Evolutionary conservation across 306 rosid genomes (phyloP).

Genomic region (Vachellia collinsii): DNA sequence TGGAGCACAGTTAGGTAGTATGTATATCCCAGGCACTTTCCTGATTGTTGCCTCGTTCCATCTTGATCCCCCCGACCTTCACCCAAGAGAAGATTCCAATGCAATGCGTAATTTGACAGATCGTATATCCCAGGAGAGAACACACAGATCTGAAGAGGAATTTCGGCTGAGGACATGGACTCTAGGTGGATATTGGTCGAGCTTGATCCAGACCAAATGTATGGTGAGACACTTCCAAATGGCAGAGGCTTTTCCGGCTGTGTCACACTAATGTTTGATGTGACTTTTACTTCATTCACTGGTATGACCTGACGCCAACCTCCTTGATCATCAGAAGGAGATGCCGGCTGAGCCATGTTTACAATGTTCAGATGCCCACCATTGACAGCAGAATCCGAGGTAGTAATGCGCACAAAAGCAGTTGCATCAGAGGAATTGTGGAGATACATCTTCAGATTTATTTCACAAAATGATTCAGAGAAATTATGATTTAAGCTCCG

Average conservation of each 20-base stretch:
- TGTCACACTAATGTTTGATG: conserved; percentile 54
- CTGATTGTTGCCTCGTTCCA: conserved; percentile 48
- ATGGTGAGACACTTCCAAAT: conserved; percentile 62
- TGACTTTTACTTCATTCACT: conserved; percentile 60
- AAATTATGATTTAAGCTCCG: conserved; percentile 72
- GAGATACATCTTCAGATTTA: conserved; percentile 73
- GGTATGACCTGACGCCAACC: conserved; percentile 85
- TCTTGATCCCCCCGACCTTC: conserved; percentile 41
- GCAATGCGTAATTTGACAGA: conserved; percentile 75
- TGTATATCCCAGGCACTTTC: conserved; percentile 83
- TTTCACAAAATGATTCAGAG: conserved; percentile 69
- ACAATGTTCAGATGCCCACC: conserved; percentile 38
- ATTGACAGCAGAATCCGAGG: conserved; percentile 47
- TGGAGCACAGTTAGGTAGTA: conserved; percentile 81
- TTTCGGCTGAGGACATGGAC: conserved; percentile 61
- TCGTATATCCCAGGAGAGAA: conserved; percentile 87
- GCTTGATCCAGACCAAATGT: conserved; percentile 90
- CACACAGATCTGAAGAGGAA: conserved; percentile 86
- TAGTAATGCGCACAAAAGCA: conserved; percentile 64
- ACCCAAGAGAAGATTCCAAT: conserved; percentile 64
- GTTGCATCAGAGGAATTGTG: conserved; percentile 64
- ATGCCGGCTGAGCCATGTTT: conserved; percentile 42
- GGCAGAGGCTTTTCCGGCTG: conserved; percentile 48
- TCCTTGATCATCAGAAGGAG: conserved; percentile 54
- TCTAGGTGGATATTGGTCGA: conserved; percentile 66